A percentile compares a stretch with the other conserved stretches of the same genome.
Evolutionary conservation across 2,329 filamentous ascomycete genomes (phyloP).

Genomic region (Cladosporium sp.): DNA sequence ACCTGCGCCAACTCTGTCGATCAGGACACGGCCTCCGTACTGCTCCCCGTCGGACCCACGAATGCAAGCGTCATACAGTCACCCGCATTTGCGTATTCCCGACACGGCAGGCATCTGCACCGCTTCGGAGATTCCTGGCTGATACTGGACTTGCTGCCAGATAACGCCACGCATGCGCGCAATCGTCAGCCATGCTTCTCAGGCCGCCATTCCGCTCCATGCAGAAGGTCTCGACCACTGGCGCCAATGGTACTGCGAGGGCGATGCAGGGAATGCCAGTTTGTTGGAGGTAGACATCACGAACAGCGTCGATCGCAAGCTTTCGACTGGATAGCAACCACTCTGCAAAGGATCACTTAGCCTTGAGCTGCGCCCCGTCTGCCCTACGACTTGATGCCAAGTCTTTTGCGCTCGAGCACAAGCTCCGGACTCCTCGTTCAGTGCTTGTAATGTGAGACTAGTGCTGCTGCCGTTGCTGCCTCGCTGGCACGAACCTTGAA

Average conservation of each 20-base stretch:
- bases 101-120: constrained; percentile 4
- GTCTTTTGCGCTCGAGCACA: neutral
- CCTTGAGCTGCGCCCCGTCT: no score
- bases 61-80: constrained; percentile 10
- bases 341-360: no score
- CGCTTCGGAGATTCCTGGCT: no score
- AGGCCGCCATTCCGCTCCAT: no score
- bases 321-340: no score
- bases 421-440: no score
- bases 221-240: no score
- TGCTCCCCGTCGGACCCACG: neutral
- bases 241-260: no score
- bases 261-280: no score
- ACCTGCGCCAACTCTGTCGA: constrained; percentile 4
- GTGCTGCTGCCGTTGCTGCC: neutral
- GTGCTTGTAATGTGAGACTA: neutral
- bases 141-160: no score
- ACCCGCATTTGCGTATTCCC: neutral
- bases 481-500: neutral
- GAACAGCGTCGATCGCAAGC: no score
- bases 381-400: neutral
- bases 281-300: no score
- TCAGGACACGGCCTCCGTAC: neutral
- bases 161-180: neutral
- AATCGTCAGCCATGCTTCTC: neutral